Conservation (phyloP, 2,329 filamentous ascomycete species). For the Fusarium aywerte region DNA sequence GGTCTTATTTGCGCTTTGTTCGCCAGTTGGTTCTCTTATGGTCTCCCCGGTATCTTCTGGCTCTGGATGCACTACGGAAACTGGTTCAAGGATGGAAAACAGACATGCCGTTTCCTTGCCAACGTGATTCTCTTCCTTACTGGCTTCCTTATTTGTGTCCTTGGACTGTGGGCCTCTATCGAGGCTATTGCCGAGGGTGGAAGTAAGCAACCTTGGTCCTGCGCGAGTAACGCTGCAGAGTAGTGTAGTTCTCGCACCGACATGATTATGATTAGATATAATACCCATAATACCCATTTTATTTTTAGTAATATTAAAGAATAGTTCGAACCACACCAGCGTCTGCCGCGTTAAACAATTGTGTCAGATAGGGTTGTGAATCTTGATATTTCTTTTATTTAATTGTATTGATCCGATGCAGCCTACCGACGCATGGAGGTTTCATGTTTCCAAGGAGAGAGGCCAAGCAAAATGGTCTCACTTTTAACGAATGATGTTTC, state of each 20-base stretch:
- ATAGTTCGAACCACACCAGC: not conserved
- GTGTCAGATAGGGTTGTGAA: too few relatives aligned
- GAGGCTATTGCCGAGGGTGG: conserved; percentile 50
- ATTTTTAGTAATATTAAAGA: not conserved
- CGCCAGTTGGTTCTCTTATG: conserved; percentile 73
- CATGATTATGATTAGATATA: not conserved
- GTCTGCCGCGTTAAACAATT: too few relatives aligned
- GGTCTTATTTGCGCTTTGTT: conserved; percentile 72
- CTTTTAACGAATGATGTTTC: too few relatives aligned
- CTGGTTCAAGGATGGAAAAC: conserved; percentile 51
- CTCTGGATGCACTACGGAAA: conserved; percentile 59
- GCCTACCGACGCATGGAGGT: too few relatives aligned
- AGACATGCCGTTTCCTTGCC: conserved; percentile 47
- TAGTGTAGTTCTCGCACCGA: fast-evolving
- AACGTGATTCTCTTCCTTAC: conserved; percentile 50
- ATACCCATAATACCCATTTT: conserved; percentile 14
- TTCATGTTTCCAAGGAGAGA: too few relatives aligned
- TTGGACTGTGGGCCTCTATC: conserved; percentile 55
- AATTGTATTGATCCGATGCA: too few relatives aligned
- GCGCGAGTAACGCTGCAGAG: conserved; percentile 45
- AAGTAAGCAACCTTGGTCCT: conserved; percentile 52
- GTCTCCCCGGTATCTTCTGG: conserved; percentile 60
- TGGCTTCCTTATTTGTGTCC: conserved; percentile 51
- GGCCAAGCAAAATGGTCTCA: too few relatives aligned
- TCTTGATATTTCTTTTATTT: too few relatives aligned